Evolutionary conservation across 148 eudicot species (phyloP).

Genomic region (Chenopodium quinoa): DNA sequence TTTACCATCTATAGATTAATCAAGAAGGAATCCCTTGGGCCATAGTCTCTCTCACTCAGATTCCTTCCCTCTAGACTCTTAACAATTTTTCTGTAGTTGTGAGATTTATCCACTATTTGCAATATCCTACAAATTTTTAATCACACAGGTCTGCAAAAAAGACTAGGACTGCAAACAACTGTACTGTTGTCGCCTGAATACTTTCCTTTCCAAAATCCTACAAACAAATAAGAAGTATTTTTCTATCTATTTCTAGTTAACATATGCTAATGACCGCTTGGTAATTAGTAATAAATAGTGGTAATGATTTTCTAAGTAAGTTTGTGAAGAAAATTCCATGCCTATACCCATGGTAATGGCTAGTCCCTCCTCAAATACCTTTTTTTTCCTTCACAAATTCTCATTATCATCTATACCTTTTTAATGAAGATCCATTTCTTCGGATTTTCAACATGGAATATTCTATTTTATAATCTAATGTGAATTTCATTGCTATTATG

Average conservation of each 20-base stretch:
- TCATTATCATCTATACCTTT: too few species aligned
- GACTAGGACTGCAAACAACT: neutral
- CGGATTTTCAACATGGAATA: neutral
- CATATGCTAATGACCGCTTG: too few species aligned
- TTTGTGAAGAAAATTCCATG: too few species aligned
- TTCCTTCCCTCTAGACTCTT: neutral
- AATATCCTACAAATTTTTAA: neutral
- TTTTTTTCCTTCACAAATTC: too few species aligned
- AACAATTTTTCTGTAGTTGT: neutral
- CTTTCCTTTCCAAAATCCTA: neutral
- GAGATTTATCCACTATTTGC: neutral
- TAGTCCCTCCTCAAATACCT: too few species aligned
- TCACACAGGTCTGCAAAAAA: neutral
- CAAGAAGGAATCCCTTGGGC: neutral
- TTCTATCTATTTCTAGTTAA: too few species aligned
- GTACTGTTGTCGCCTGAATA: neutral
- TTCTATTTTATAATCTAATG: neutral
- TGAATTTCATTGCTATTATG: neutral
- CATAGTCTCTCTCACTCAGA: neutral
- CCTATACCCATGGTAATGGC: too few species aligned
- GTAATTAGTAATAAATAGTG: too few species aligned
- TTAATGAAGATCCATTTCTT: neutral
- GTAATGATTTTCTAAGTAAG: too few species aligned
- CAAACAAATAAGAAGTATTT: neutral
- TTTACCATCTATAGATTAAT: neutral